Conservation (phyloP, 225 moss, liverwort and hornwort species). For the Asterella californica region DNA sequence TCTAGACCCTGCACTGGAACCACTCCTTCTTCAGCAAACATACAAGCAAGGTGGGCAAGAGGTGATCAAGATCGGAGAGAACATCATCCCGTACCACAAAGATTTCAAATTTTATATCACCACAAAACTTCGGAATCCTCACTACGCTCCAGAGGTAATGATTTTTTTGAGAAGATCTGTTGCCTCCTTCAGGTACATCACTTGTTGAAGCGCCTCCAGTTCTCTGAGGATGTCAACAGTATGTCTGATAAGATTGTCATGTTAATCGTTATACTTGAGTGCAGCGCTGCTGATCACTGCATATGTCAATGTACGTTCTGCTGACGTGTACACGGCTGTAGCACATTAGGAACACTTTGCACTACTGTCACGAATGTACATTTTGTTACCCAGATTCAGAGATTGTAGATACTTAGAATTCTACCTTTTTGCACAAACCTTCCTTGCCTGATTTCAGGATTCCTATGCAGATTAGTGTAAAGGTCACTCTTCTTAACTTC, state of each 20-base stretch:
- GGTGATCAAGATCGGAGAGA: conserved; percentile 91
- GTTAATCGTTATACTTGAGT: background rate
- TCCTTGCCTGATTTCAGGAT: background rate
- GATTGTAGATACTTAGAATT: background rate
- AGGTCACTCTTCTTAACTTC: conserved; percentile 85
- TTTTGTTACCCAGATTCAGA: background rate
- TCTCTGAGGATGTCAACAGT: background rate
- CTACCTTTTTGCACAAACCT: background rate
- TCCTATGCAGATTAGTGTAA: conserved; percentile 65
- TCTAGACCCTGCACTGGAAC: conserved; percentile 80
- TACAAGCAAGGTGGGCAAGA: conserved; percentile 87
- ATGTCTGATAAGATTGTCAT: background rate
- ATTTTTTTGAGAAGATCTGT: background rate
- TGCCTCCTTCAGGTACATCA: background rate
- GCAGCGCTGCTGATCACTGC: background rate
- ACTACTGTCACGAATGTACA: background rate
- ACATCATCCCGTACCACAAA: conserved; percentile 84
- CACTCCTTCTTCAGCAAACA: conserved; percentile 82
- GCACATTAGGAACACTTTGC: background rate
- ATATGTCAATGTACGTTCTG: background rate
- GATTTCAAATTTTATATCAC: conserved; percentile 81
- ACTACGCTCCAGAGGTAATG: conserved; percentile 77
- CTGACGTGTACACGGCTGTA: background rate
- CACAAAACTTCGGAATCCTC: conserved; percentile 84
- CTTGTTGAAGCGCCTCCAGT: background rate